A percentile compares a stretch with the other conserved stretches of the same genome.
These are phyloP conservation scores for Pichia sp. DNA, from an alignment of 1,139 yeast genomes.

Conservation along the genomic window DNA sequence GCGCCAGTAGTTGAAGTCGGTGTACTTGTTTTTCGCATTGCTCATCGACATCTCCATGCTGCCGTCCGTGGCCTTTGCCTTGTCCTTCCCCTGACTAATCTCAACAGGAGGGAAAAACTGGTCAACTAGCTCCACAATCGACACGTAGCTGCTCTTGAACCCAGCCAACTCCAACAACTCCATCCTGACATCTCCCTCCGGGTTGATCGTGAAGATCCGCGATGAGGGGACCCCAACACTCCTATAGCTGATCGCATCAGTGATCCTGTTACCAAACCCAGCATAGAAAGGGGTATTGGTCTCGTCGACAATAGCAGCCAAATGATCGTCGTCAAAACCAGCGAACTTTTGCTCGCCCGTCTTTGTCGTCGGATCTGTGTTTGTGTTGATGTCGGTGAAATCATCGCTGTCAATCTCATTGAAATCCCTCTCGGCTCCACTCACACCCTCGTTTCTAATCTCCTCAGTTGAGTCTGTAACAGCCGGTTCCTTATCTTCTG, in stretches of 20 bases:
- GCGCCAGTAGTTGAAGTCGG: conserved; percentile 91
- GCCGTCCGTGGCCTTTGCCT: conserved; percentile 1
- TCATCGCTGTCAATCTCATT: conserved; percentile 12
- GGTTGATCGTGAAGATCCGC: conserved; percentile 90
- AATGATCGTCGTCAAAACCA: conserved; percentile 5
- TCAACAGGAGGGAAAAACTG: conserved; percentile 93
- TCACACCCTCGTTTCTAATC: too few relatives aligned
- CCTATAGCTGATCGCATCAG: conserved; percentile 94
- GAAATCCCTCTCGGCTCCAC: not conserved
- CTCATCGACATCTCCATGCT: conserved; percentile 21
- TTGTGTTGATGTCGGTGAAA: conserved; percentile 22
- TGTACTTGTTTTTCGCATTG: conserved; percentile 57
- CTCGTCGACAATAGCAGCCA: conserved; percentile 11
- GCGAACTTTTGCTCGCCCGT: not conserved
- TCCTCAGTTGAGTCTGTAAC: too few relatives aligned
- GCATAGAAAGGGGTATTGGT: conserved; percentile 80
- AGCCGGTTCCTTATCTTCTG: too few relatives aligned
- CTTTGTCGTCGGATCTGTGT: conserved; percentile 9
- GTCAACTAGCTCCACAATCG: conserved; percentile 91
- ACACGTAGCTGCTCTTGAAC: conserved; percentile 79
- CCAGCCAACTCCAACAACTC: conserved; percentile 94
- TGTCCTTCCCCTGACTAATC: conserved; percentile 21
- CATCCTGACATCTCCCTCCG: conserved; percentile 97
- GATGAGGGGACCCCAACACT: conserved; percentile 94
- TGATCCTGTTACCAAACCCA: conserved; percentile 94